Percentiles rank a stretch among this genome's conserved stretches.
Evolutionary conservation across 495 filamentous ascomycete genomes (phyloP).

Genomic region (Aspergillus kassunensis): DNA sequence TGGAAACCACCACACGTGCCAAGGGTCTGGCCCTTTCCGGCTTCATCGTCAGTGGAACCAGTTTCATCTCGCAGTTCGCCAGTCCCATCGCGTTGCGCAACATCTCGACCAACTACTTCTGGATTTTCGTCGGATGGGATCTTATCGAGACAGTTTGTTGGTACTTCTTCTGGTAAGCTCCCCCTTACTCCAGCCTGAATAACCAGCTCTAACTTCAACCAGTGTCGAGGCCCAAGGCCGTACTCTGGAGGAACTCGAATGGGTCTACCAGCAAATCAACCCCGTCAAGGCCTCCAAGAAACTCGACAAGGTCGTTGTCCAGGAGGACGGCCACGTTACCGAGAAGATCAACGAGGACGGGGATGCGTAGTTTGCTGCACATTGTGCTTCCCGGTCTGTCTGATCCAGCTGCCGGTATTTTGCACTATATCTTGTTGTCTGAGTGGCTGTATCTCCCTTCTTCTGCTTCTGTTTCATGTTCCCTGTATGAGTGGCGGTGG

Average conservation of each 20-base stretch:
- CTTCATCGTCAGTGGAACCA: slow-evolving; percentile 54
- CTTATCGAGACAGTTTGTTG: slow-evolving; percentile 50
- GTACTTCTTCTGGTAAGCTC: slow-evolving; percentile 57
- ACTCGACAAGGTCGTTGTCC: slow-evolving; percentile 53
- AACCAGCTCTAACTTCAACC: neutral
- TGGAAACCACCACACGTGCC: slow-evolving; percentile 57
- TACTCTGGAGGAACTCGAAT: slow-evolving; percentile 68
- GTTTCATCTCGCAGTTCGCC: slow-evolving; percentile 58
- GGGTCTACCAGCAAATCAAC: slow-evolving; percentile 60
- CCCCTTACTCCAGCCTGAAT: neutral
- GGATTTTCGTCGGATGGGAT: slow-evolving; percentile 63
- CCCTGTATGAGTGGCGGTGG: too few relatives aligned
- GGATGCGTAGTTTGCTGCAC: too few relatives aligned
- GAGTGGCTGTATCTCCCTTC: too few relatives aligned
- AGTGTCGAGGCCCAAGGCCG: slow-evolving; percentile 63
- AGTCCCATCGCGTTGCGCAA: slow-evolving; percentile 52
- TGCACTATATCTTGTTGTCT: too few relatives aligned
- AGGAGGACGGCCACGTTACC: slow-evolving; percentile 47
- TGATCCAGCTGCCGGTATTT: too few relatives aligned
- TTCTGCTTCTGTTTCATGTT: too few relatives aligned
- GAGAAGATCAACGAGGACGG: slow-evolving; percentile 41
- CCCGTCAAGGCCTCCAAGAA: slow-evolving; percentile 55
- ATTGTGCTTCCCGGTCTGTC: too few relatives aligned
- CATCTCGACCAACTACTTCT: slow-evolving; percentile 57
- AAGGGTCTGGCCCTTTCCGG: slow-evolving; percentile 61